Evolutionary conservation across 805 yeast genomes (phyloP), one percentile per base, ranked within the genome.

Genomic region (Kuraishia borneana): DNA sequence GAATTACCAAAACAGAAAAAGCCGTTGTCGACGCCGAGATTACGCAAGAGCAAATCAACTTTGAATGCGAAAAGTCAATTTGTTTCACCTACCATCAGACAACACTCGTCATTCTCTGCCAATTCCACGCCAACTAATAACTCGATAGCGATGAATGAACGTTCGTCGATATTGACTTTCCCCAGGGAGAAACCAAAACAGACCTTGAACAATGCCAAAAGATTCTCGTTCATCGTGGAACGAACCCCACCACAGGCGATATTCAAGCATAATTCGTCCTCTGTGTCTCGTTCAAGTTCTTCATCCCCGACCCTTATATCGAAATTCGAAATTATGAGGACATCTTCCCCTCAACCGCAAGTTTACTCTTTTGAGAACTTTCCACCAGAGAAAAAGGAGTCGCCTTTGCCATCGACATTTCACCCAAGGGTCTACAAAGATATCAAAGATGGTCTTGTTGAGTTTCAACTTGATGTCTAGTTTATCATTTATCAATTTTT

Each of bases 381-480:
- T 3, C 6, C 31, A 6, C 4, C 31, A 1, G 54, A 53, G 34
- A 45, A 44, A 18, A 46, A 48, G 21, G 47, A 46, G 2, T 43
- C 41, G 18, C 48, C 48, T 1, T 43, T 40, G 30, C 47, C 40
- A 16, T n/a, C 8, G 14, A 5, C 30, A 10, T 21, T 17, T 21
- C 10, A 17, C 21, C 60, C 61, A 0, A 50, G 45, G 20, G 46
- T 47, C 9, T 51, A 54, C 33, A 41, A 41, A 10, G 45, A 39
- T 30, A 56, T 56, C 38, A 37, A 41, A 16, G 51, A 56, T 21
- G 61, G 61, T 5, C 30, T 55, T 25, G 47, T 48, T 44, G 57
- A 55, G 37, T 56, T 56, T 32, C 59, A 55, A 32, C 31, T 56
- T 6, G 41, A 49, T 46, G 56, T 16, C 4, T 42, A 10, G 6